Evolutionary conservation across 1,139 yeast genomes (phyloP).

Genomic region (Magnusiomyces tetraspermus): DNA sequence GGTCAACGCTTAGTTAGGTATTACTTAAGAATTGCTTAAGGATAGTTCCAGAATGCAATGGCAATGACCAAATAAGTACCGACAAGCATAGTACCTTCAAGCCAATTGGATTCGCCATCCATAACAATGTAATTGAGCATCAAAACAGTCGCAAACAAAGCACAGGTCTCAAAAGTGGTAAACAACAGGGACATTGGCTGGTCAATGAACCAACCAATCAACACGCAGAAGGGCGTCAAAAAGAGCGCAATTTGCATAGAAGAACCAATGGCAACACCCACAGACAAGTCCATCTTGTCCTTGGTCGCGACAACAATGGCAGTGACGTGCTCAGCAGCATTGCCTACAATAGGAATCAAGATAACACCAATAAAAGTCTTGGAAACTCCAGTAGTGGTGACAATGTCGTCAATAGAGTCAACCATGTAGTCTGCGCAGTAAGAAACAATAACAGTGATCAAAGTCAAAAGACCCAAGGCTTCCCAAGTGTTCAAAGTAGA

Average conservation of each 20-base stretch:
- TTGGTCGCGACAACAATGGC: constrained; percentile 91
- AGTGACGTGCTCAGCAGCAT: constrained; percentile 97
- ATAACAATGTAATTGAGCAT: constrained; percentile 76
- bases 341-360: constrained; percentile 92
- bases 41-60: constrained; percentile 76
- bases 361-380: constrained; percentile 93
- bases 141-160: constrained; percentile 78
- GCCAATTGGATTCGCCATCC: constrained; percentile 95
- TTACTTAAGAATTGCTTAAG: no score
- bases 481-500: constrained; percentile 23
- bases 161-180: constrained; percentile 88
- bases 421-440: constrained; percentile 90
- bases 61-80: constrained; percentile 82
- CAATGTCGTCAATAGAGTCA: constrained; percentile 84
- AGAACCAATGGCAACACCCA: constrained; percentile 96
- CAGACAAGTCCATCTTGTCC: constrained; percentile 94
- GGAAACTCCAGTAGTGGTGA: constrained; percentile 71
- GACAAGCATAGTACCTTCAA: constrained; percentile 87
- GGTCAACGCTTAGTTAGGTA: no score
- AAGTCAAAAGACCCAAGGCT: constrained; percentile 35
- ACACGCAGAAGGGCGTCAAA: constrained; percentile 89
- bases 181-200: constrained; percentile 91
- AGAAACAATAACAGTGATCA: constrained; percentile 74
- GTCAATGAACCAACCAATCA: constrained; percentile 82
- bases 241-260: constrained; percentile 91